Evolutionary conservation across 768 basidiomycete species (phyloP).

Genomic region (Pisolithus orientalis): DNA sequence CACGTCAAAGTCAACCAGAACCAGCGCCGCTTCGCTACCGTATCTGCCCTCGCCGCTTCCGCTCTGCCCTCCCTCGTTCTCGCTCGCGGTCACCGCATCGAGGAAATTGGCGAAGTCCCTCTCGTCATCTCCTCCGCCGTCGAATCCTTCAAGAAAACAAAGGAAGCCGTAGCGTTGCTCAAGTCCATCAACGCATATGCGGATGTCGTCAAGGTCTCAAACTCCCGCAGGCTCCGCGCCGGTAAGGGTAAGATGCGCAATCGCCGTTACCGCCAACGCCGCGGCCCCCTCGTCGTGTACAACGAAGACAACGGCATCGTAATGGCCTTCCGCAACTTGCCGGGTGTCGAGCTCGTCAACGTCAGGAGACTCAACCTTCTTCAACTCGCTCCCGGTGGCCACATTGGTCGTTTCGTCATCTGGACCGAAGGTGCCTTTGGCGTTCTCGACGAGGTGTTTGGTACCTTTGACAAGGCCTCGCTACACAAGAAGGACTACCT

Average conservation of each 20-base stretch:
- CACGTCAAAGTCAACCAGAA: constrained; percentile 99
- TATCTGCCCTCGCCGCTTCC: constrained; percentile 96
- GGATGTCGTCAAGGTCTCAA: constrained; percentile 95
- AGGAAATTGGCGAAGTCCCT: constrained; percentile 93
- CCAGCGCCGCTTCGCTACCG: constrained; percentile 96
- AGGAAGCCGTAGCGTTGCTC: constrained; percentile 91
- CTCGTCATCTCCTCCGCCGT: constrained; percentile 75
- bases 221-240: constrained; percentile 93
- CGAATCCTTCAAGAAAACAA: constrained; percentile 93
- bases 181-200: constrained; percentile 84
- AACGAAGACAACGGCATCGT: constrained; percentile 96
- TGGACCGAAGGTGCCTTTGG: constrained; percentile 96
- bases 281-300: constrained; percentile 96
- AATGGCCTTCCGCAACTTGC: constrained; percentile 97
- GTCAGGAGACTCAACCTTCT: constrained; percentile 94
- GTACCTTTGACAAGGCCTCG: constrained; percentile 88
- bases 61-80: constrained; percentile 95
- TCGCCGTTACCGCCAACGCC: constrained; percentile 93
- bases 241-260: constrained; percentile 98
- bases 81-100: constrained; percentile 98
- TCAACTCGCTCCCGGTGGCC: constrained; percentile 98
- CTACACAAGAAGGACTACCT: constrained; percentile 84
- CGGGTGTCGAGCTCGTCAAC: constrained; percentile 95
- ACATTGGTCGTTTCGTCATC: constrained; percentile 97
- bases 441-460: constrained; percentile 91